These are phyloP conservation scores for Macrophomina tecta DNA, from an alignment of 2,329 filamentous ascomycete species.

Conservation along the genomic window DNA sequence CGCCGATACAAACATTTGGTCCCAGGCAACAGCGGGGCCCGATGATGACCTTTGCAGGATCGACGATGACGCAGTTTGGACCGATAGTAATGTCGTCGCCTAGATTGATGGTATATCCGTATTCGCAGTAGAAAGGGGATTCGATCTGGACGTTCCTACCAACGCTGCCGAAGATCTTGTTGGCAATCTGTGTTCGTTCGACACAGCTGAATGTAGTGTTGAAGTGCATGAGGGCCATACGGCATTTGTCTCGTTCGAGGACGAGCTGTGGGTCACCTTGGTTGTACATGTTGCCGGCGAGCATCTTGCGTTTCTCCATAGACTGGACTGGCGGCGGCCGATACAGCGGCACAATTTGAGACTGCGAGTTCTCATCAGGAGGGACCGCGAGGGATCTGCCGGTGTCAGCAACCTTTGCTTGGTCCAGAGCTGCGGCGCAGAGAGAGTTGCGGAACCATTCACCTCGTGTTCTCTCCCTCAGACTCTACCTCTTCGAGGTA, in stretches of 20 bases:
- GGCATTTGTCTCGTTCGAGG: conserved; percentile 73
- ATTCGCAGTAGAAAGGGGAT: conserved; percentile 89
- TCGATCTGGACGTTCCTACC: conserved; percentile 80
- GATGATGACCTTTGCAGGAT: conserved; percentile 81
- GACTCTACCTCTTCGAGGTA: neutral
- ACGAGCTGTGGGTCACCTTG: conserved; percentile 79
- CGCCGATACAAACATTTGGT: conserved; percentile 85
- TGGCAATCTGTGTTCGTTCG: conserved; percentile 59
- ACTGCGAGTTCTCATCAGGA: neutral
- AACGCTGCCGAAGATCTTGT: too few species aligned
- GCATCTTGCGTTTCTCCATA: conserved; percentile 85
- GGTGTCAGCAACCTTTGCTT: neutral
- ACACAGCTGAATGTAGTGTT: conserved; percentile 66
- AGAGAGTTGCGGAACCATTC: neutral
- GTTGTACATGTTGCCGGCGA: conserved; percentile 77
- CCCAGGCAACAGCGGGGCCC: conserved; percentile 75
- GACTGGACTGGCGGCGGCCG: neutral
- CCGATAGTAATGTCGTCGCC: conserved; percentile 84
- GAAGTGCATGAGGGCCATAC: too few species aligned
- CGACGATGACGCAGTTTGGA: conserved; percentile 82
- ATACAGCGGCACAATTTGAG: neutral
- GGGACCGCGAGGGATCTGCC: neutral
- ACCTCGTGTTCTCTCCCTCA: neutral
- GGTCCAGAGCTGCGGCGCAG: neutral
- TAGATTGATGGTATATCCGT: conserved; percentile 92